phyloP scores from a whole-genome alignment of 164 flowering plant genomes.

The Annona squamosa region DNA sequence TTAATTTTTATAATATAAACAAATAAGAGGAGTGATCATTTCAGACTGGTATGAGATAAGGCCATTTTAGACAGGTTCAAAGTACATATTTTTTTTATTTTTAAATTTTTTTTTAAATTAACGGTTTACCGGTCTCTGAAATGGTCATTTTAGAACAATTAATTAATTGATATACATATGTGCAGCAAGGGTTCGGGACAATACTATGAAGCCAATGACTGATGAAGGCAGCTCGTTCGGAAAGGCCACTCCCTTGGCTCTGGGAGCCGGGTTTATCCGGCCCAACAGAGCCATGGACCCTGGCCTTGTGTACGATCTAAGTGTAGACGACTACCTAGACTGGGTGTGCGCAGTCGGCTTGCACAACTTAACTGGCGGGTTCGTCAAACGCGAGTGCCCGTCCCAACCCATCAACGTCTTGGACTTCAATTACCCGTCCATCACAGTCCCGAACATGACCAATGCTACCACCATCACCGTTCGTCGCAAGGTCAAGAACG shows the following conservation, averaged over 20 bases:
- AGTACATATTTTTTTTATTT: too few relatives aligned
- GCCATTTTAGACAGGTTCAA: too few relatives aligned
- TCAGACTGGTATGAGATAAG: too few relatives aligned
- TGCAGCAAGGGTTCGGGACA: conserved; percentile 43
- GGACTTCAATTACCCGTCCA: conserved; percentile 25
- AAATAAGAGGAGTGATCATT: too few relatives aligned
- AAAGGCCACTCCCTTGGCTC: conserved; percentile 42
- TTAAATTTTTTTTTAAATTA: too few relatives aligned
- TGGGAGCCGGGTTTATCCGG: conserved; percentile 58
- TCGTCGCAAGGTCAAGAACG: conserved; percentile 19
- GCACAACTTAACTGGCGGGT: conserved; percentile 18
- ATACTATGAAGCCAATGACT: conserved; percentile 24
- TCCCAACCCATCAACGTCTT: neutral
- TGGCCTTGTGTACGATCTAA: conserved; percentile 45
- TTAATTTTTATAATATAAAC: too few relatives aligned
- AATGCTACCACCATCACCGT: conserved; percentile 2
- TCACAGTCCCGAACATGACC: conserved; percentile 13
- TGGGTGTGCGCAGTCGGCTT: conserved; percentile 29
- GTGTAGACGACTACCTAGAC: conserved; percentile 13
- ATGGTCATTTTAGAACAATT: too few relatives aligned
- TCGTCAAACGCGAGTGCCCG: conserved; percentile 20
- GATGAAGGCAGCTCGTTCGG: conserved; percentile 5
- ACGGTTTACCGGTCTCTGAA: too few relatives aligned
- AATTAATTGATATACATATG: too few relatives aligned
- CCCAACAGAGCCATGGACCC: conserved; percentile 60